Conservation (phyloP, 2,329 filamentous ascomycete genomes). For the Rugonectria rugulosa region DNA sequence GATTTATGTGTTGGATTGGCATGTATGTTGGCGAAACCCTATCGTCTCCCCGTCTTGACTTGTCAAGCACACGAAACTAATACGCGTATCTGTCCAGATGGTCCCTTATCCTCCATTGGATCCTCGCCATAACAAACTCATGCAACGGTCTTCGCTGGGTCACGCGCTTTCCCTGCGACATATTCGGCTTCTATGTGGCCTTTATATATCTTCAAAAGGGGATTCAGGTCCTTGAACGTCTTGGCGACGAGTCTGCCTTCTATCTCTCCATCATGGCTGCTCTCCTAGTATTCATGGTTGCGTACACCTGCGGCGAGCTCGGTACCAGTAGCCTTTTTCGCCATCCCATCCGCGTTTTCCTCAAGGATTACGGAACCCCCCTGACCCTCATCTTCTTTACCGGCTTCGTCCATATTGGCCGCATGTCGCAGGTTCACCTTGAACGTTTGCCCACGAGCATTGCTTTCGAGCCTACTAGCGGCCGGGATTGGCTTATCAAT, state of each 20-base stretch:
- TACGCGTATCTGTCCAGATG: slow-evolving; percentile 61
- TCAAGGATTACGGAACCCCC: slow-evolving; percentile 90
- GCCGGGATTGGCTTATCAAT: slow-evolving; percentile 77
- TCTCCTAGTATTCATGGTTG: slow-evolving; percentile 78
- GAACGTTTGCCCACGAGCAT: slow-evolving; percentile 77
- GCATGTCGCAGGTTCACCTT: slow-evolving; percentile 75
- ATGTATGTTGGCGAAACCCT: slow-evolving; percentile 58
- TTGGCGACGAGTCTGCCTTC: slow-evolving; percentile 72
- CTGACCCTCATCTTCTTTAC: slow-evolving; percentile 87
- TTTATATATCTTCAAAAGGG: slow-evolving; percentile 93
- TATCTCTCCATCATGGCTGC: slow-evolving; percentile 82
- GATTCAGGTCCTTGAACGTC: slow-evolving; percentile 81
- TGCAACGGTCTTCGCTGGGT: slow-evolving; percentile 91
- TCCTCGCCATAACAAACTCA: slow-evolving; percentile 82
- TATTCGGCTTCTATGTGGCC: slow-evolving; percentile 92
- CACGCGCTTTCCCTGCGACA: slow-evolving; percentile 90
- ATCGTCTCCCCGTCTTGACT: background rate
- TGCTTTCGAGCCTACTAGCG: slow-evolving; percentile 79
- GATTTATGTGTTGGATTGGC: slow-evolving; percentile 93
- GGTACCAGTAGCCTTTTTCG: slow-evolving; percentile 77
- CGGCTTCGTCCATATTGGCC: slow-evolving; percentile 85
- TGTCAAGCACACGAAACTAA: background rate
- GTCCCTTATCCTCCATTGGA: slow-evolving; percentile 85
- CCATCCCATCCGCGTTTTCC: slow-evolving; percentile 78
- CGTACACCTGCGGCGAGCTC: slow-evolving; percentile 76